Evolutionary conservation across 2,329 filamentous ascomycete genomes (phyloP), one percentile per base, ranked within the genome.

Genomic region (Sarocladiaceae sp.): DNA sequence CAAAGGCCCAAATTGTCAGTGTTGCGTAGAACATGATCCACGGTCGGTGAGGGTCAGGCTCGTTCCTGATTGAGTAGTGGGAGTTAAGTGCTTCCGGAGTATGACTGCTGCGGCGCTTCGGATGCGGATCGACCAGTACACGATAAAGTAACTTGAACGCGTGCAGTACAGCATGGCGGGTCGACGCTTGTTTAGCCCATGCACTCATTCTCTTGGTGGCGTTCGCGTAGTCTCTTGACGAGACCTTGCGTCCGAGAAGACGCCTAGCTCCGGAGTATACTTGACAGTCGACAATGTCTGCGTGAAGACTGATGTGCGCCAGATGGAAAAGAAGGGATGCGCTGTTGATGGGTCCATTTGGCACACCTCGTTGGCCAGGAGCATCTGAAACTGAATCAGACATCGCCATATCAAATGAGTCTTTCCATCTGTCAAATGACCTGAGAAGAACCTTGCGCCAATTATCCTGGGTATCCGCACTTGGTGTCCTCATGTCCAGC

Each of bases 11-110:
- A 11, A 96, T 90, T 47, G 90, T 87, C 51, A 96, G 73, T 0
- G 86, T 83, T 0, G 91, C 88, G 60, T 93, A 93, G 70, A 96
- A 96, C 64, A 96, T 79, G 39, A 95, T 88, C 90, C 91, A 96
- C 0, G 91, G 89, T 23, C 90, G 79, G 60, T 96, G 93, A 20
- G 94, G 83, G 23, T 96, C 81, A 26, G 86, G 82, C 62, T 96
- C 91, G 57, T 87, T 84, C 29, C 86, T 81, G 12, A 89, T 86
- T 1, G 83, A 87, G 66, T 96, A 96, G 17, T 78, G 69, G 3
- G 61, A 58, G 12, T 62, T 70, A 26, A 72, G 72, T 3, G 67
- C 67, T 13, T 68, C 70, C 17, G 52, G 44, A 7, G 50, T 33
- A 4, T 53, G 47, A 26, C 52, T 55, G 39, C 55, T 55, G 37